phyloP scores from a whole-genome alignment of 805 yeast species.

The Wickerhamomyces strasburgensis region DNA sequence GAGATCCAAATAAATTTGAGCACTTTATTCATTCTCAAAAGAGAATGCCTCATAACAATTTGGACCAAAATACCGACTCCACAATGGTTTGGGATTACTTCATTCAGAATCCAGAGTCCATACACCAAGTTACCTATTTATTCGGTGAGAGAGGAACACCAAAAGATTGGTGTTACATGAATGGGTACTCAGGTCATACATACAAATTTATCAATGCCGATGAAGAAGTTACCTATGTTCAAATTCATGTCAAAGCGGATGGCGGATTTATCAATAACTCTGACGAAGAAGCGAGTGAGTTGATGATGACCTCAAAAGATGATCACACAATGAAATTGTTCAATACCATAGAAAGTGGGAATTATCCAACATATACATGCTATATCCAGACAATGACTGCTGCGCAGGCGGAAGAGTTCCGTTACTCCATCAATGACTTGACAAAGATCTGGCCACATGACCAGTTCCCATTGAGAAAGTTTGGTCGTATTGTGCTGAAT shows the following conservation, averaged over 20 bases:
- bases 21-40: conserved; percentile 65
- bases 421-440: conserved; percentile 45
- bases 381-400: conserved; percentile 58
- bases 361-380: conserved; percentile 46
- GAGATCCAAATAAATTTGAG: conserved; percentile 63
- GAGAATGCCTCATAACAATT: conserved; percentile 50
- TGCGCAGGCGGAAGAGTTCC: conserved; percentile 47
- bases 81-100: conserved; percentile 55
- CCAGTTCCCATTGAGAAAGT: conserved; percentile 48
- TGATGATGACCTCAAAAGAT: conserved; percentile 49
- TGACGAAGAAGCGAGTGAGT: conserved; percentile 41
- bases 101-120: conserved; percentile 48
- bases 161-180: conserved; percentile 47
- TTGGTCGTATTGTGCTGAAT: conserved; percentile 51
- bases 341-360: conserved; percentile 42
- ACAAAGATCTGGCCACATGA: conserved; percentile 57
- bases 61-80: conserved; percentile 43
- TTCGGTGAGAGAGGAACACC: conserved; percentile 63
- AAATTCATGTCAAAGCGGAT: conserved; percentile 48
- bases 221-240: conserved; percentile 49
- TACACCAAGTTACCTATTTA: conserved; percentile 53
- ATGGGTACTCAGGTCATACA: conserved; percentile 64
- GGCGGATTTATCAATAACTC: conserved; percentile 43
- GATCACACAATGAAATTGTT: conserved; percentile 37
- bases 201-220: conserved; percentile 50